phyloP scores from a whole-genome alignment of 2,329 filamentous ascomycete species.

The Ploettnerulaceae sp. region DNA sequence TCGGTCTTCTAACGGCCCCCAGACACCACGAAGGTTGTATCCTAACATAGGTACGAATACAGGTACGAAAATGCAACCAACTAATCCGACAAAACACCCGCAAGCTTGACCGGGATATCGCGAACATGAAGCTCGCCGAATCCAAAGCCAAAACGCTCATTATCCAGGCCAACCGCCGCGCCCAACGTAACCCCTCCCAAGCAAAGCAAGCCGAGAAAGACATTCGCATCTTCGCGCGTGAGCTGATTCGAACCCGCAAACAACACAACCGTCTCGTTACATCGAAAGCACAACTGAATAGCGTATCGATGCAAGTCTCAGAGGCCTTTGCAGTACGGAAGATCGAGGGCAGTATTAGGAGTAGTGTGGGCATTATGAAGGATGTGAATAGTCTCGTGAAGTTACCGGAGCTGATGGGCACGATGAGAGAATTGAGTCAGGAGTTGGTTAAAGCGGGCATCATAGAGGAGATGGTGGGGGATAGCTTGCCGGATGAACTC shows the following conservation, averaged over 20 bases:
- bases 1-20: constrained; percentile 39
- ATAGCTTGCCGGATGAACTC: constrained; percentile 72
- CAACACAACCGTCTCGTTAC: constrained; percentile 71
- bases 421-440: constrained; percentile 80
- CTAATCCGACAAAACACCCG: constrained; percentile 87
- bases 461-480: constrained; percentile 95
- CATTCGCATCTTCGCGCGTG: constrained; percentile 80
- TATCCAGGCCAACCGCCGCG: constrained; percentile 74
- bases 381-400: constrained; percentile 85
- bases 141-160: constrained; percentile 81
- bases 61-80: constrained; percentile 94
- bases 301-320: constrained; percentile 95
- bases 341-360: constrained; percentile 87
- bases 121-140: constrained; percentile 72
- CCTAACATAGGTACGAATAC: no score
- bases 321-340: constrained; percentile 93
- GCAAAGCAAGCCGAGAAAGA: constrained; percentile 75
- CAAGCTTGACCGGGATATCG: constrained; percentile 91
- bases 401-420: constrained; percentile 79
- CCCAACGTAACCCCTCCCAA: constrained; percentile 72
- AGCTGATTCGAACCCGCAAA: constrained; percentile 78
- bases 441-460: constrained; percentile 94
- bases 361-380: constrained; percentile 90
- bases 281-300: constrained; percentile 84
- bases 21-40: constrained; percentile 5